A percentile compares a stretch with the other conserved stretches of the same genome.
These are phyloP conservation scores for Saitoella complicata DNA, from an alignment of 805 yeast genomes.

Conservation along the genomic window DNA sequence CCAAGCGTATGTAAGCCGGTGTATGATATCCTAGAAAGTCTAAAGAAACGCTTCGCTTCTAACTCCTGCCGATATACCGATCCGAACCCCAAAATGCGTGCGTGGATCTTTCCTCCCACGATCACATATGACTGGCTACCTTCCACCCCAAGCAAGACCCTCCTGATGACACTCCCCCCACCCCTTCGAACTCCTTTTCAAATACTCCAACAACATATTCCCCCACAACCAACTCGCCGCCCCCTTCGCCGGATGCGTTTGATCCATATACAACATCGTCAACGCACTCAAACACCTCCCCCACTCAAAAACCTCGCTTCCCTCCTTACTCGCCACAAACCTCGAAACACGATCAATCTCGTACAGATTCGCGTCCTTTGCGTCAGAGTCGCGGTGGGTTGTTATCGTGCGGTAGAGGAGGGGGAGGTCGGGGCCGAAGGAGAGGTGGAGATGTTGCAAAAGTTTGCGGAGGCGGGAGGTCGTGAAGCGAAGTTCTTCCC, in stretches of 20 bases:
- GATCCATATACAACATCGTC: conserved; percentile 5
- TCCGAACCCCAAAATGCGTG: too few species aligned
- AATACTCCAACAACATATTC: conserved; percentile 7
- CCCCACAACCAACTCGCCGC: conserved; percentile 6
- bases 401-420: conserved; percentile 9
- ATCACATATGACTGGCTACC: too few species aligned
- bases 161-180: too few species aligned
- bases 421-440: conserved; percentile 6
- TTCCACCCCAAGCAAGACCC: too few species aligned
- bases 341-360: conserved; percentile 6
- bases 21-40: too few species aligned
- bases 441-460: conserved; percentile 1
- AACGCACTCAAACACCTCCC: conserved; percentile 5
- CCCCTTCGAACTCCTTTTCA: too few species aligned
- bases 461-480: conserved; percentile 5
- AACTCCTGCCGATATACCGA: too few species aligned
- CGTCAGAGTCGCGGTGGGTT: conserved; percentile 4
- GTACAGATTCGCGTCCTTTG: conserved; percentile 5
- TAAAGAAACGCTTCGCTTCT: too few species aligned
- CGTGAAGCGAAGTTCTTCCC: conserved; percentile 7
- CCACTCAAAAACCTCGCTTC: conserved; percentile 11
- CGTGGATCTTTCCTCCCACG: too few species aligned
- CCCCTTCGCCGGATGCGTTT: conserved; percentile 6
- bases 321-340: conserved; percentile 1
- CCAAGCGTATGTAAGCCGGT: too few species aligned